A percentile compares a stretch with the other conserved stretches of the same genome.
phyloP scores from a whole-genome alignment of 805 yeast genomes.

The Vanderwaltozyma yarrowii region DNA sequence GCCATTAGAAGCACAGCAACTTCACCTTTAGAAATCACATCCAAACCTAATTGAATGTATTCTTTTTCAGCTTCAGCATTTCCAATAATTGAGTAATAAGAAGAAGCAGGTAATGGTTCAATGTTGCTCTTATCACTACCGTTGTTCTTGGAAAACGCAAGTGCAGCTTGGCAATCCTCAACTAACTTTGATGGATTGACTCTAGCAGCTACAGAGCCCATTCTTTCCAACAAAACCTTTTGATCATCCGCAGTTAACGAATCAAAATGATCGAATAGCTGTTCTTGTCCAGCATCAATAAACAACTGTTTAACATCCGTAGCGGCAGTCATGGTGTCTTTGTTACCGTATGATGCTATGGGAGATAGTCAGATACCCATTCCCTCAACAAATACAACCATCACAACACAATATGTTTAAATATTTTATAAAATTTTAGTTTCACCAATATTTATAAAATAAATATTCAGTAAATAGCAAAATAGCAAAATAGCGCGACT shows the following conservation, averaged over 20 bases:
- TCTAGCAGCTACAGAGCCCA: conserved; percentile 11
- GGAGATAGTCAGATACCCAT: no score
- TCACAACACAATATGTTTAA: no score
- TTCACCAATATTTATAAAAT: no score
- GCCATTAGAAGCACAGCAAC: conserved; percentile 93
- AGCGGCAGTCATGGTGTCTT: no score
- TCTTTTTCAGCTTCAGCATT: conserved; percentile 23
- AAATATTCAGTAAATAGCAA: no score
- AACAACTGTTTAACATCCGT: conserved; percentile 28
- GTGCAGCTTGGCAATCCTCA: conserved; percentile 32
- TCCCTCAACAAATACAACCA: no score
- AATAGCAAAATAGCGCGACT: no score
- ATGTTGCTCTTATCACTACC: conserved; percentile 20
- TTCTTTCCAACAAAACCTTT: conserved; percentile 28
- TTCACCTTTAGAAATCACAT: conserved; percentile 56
- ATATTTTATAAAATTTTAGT: no score
- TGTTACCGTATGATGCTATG: no score
- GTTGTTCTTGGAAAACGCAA: conserved; percentile 28
- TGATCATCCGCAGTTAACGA: conserved; percentile 30
- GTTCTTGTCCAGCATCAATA: conserved; percentile 41
- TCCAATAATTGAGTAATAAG: conserved; percentile 39
- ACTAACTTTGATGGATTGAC: conserved; percentile 28
- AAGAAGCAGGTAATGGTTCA: conserved; percentile 45
- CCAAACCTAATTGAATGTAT: conserved; percentile 49
- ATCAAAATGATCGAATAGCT: conserved; percentile 41